These are phyloP conservation scores for Psilocybe sp. DNA, from an alignment of 768 basidiomycete genomes.

Conservation along the genomic window DNA sequence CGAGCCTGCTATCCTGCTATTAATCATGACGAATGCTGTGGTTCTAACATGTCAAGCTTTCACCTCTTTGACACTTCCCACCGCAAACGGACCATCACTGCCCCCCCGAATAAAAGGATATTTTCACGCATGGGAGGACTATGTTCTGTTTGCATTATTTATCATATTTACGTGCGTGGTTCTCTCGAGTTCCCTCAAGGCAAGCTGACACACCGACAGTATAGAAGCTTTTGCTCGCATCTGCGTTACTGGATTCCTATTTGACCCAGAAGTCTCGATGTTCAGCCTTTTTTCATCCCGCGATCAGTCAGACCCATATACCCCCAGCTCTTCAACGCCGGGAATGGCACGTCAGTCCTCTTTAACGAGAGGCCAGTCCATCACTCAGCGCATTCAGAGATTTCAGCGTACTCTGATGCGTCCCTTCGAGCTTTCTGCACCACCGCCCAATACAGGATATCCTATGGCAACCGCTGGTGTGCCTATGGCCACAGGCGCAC, in stretches of 20 bases:
- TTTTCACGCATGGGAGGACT: constrained; percentile 90
- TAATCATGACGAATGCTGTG: constrained; percentile 83
- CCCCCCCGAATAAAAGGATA: constrained; percentile 58
- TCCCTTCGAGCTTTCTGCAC: constrained; percentile 48
- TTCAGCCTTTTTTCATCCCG: constrained; percentile 44
- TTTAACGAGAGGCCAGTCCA: constrained; percentile 41
- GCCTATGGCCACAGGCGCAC: constrained; percentile 7
- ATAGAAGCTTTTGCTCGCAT: constrained; percentile 87
- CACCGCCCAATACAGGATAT: constrained; percentile 25
- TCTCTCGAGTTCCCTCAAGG: not conserved
- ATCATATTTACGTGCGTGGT: constrained; percentile 75
- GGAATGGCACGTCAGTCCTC: constrained; percentile 31
- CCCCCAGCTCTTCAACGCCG: constrained; percentile 25
- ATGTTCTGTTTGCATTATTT: constrained; percentile 80
- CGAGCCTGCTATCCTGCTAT: constrained; percentile 77
- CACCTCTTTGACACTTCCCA: constrained; percentile 52
- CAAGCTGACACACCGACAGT: constrained; percentile 34
- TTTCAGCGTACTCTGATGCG: constrained; percentile 47
- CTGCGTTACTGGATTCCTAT: constrained; percentile 82
- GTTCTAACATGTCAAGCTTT: constrained; percentile 81
- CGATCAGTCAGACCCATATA: constrained; percentile 28
- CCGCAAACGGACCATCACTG: constrained; percentile 34
- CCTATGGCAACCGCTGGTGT: constrained; percentile 14
- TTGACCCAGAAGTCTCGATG: constrained; percentile 75
- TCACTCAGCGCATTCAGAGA: constrained; percentile 42